Evolutionary conservation across 2,329 filamentous ascomycete genomes (phyloP), one percentile per base, ranked within the genome.

Genomic region (Herpotrichia juniperi): DNA sequence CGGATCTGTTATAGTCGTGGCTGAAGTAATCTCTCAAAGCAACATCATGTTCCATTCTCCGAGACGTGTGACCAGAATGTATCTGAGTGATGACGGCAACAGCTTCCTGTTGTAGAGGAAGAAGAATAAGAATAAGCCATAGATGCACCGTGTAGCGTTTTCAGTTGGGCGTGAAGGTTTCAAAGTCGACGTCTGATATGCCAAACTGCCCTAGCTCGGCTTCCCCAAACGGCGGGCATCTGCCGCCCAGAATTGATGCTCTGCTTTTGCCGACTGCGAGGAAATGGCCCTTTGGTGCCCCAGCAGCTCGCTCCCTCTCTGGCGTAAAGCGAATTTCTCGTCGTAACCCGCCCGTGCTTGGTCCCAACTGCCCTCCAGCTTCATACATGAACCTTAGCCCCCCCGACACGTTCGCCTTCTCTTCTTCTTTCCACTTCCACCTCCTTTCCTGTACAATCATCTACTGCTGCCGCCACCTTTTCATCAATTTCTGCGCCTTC

Each of bases 241-340:
- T 40, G 51, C 42, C 46, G 42, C 42, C 37, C 37, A 40, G 37
- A 40, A 21, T 40, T 40, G 37, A 19, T 40, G 19, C 40, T 47
- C 46, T 44, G 50, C 30, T 11, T 40, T 16, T 37, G 14, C 32
- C 39, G 19, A 19, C 47, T 42, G 49, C 34, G 47, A 42, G 45
- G 49, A 44, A 48, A 37, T 47, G 46, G 42, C 30, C n/a, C 51
- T 50, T 48, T 44, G 45, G 43, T 48, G 51, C 48, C 50, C 53
- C 53, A 51, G 49, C 50, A 50, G 43, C 50, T 58, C 45, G 57
- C 57, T 62, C 50, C 54, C 60, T 61, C 55, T 63, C 57, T 59
- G 61, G 63, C 57, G 61, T 63, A 66, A 64, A 64, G 54, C 64
- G 63, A 67, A 66, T 66, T 68, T 64, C 62, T 68, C 55, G 66